A percentile compares a stretch with the other conserved stretches of the same genome.
These are phyloP conservation scores for Jimgerdemannia flammicorona DNA, from an alignment of 192 early-diverging fungal species.

Conservation along the genomic window DNA sequence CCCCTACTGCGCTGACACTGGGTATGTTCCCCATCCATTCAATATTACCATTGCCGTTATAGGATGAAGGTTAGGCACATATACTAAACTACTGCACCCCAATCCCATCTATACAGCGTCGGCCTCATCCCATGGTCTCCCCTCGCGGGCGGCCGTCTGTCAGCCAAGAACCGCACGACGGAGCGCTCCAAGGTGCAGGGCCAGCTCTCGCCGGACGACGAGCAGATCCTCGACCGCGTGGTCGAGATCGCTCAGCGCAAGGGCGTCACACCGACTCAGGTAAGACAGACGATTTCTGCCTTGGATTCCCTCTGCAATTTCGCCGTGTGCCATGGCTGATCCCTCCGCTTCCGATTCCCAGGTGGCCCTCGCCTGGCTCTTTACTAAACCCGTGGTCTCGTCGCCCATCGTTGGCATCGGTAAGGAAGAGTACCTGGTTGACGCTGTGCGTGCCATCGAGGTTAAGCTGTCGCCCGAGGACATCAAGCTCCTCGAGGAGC, in stretches of 20 bases:
- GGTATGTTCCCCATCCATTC: neutral
- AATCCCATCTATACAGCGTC: slow-evolving; percentile 13
- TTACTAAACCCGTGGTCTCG: slow-evolving; percentile 13
- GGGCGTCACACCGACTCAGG: slow-evolving; percentile 14
- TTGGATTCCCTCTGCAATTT: too few relatives aligned
- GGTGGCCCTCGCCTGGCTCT: slow-evolving; percentile 23
- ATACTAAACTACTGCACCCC: too few relatives aligned
- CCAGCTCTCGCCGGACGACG: slow-evolving; percentile 1
- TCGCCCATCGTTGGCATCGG: slow-evolving; percentile 23
- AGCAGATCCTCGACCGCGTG: slow-evolving; percentile 17
- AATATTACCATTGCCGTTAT: too few relatives aligned
- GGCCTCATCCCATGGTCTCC: slow-evolving; percentile 21
- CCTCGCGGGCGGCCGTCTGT: slow-evolving; percentile 23
- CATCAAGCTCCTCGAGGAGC: slow-evolving; percentile 19
- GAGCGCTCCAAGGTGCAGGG: neutral
- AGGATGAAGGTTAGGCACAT: too few relatives aligned
- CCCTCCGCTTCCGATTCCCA: neutral
- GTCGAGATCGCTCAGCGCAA: slow-evolving; percentile 16
- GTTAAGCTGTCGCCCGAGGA: slow-evolving; percentile 11
- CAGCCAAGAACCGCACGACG: slow-evolving; percentile 18
- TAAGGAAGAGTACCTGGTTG: slow-evolving; percentile 16
- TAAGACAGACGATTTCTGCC: neutral
- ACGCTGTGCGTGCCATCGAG: slow-evolving; percentile 9
- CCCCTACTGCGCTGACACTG: slow-evolving; percentile 26
- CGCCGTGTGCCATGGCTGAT: too few relatives aligned